Percentiles rank a stretch among this genome's conserved stretches.
Evolutionary conservation across 2,329 filamentous ascomycete genomes (phyloP).

Genomic region (Colletotrichum abscissum): DNA sequence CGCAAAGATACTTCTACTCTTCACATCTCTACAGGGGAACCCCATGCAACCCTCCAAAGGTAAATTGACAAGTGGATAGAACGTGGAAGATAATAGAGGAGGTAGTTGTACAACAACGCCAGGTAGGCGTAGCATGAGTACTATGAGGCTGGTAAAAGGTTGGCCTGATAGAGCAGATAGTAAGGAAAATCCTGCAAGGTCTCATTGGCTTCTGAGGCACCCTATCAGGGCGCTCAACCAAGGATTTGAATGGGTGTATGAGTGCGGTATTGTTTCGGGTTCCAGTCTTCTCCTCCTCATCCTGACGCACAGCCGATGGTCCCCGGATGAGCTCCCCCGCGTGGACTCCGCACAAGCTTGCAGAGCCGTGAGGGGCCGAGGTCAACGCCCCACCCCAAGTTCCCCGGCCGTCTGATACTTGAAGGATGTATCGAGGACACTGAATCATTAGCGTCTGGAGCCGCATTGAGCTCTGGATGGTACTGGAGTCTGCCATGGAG

Average conservation of each 20-base stretch:
- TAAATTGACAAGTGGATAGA: too few species aligned
- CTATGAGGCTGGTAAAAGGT: background rate
- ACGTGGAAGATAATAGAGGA: too few species aligned
- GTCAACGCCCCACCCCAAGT: conserved; percentile 1
- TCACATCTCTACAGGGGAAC: too few species aligned
- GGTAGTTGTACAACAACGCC: background rate
- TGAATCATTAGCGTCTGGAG: background rate
- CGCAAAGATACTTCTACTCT: too few species aligned
- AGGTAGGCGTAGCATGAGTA: background rate
- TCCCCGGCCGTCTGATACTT: background rate
- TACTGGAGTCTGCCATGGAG: conserved; percentile 2
- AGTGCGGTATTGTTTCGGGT: background rate
- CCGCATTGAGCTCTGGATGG: background rate
- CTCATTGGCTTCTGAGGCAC: background rate
- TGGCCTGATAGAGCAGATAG: background rate
- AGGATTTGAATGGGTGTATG: background rate
- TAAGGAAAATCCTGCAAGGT: background rate
- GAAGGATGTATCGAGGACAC: background rate
- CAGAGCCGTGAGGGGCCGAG: conserved; percentile 8
- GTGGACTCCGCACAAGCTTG: conserved; percentile 4
- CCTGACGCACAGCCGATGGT: background rate
- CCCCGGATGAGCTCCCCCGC: background rate
- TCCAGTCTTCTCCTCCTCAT: background rate
- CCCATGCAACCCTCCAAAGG: too few species aligned
- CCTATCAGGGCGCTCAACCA: background rate